phyloP scores from a whole-genome alignment of 495 filamentous ascomycete genomes.

The Tuber melanosporum region DNA sequence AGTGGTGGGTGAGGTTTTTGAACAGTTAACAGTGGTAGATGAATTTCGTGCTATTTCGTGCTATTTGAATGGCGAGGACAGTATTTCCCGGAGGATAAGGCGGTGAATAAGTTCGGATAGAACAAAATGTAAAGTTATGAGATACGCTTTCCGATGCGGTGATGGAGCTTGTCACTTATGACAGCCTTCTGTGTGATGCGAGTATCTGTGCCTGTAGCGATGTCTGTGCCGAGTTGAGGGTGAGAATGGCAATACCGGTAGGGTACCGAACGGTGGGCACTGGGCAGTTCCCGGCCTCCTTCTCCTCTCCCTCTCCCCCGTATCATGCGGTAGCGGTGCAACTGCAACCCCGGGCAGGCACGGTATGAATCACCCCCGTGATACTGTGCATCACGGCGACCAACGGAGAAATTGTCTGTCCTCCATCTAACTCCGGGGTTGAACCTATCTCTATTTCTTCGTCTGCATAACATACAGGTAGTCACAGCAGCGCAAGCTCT shows the following conservation, averaged over 20 bases:
- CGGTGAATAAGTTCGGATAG: neutral
- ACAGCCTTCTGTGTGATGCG: neutral
- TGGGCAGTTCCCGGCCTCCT: neutral
- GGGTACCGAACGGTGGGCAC: neutral
- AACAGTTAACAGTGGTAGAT: neutral
- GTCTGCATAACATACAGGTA: neutral
- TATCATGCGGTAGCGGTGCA: neutral
- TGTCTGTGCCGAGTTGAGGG: neutral
- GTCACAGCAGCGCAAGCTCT: neutral
- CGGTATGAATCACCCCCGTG: neutral
- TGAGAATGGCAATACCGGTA: neutral
- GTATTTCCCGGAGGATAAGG: neutral
- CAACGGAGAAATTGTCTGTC: neutral
- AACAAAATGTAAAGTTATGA: neutral
- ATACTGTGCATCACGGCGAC: neutral
- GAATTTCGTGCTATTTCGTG: neutral
- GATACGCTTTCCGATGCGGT: neutral
- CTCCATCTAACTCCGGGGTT: neutral
- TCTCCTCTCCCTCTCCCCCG: neutral
- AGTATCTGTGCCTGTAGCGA: neutral
- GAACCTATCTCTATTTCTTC: slow-evolving; percentile 27
- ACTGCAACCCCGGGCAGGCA: neutral
- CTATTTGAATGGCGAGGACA: neutral
- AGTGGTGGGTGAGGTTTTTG: neutral
- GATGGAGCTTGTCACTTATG: neutral